These are phyloP conservation scores for Elsinoe ampelina DNA, from an alignment of 2,329 filamentous ascomycete genomes.

Conservation along the genomic window DNA sequence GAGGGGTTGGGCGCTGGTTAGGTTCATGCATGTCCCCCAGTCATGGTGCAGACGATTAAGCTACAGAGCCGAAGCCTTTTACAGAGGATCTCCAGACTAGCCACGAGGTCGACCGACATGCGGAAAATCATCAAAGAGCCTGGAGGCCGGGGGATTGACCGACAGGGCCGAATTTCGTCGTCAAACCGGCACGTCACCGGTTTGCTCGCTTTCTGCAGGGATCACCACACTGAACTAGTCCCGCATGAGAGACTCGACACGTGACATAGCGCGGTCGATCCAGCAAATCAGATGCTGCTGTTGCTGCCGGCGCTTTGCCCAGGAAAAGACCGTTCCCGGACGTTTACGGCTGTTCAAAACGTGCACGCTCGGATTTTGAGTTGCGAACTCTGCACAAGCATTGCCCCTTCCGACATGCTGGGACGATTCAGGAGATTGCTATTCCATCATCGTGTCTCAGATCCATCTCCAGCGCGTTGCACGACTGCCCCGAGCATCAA, in stretches of 20 bases:
- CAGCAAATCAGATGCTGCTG: neutral
- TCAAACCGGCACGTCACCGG: neutral
- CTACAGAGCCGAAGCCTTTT: conserved; percentile 1
- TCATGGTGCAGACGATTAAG: conserved; percentile 6
- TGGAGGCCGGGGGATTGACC: neutral
- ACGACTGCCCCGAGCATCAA: neutral
- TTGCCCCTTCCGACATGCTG: conserved; percentile 10
- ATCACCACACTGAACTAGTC: neutral
- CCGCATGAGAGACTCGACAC: neutral
- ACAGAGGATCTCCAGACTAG: conserved; percentile 7
- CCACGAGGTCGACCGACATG: conserved; percentile 3
- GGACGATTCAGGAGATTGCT: conserved; percentile 12
- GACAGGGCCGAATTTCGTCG: neutral
- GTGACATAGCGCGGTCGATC: neutral
- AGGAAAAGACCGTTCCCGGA: neutral
- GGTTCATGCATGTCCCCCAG: conserved; percentile 11
- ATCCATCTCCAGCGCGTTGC: conserved; percentile 9
- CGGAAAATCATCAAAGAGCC: neutral
- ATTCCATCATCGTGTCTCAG: conserved; percentile 2
- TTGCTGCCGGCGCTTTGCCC: neutral
- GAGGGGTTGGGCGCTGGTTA: neutral
- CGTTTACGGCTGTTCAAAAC: conserved; percentile 8
- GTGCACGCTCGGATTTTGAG: conserved; percentile 7
- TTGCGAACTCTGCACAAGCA: conserved; percentile 9
- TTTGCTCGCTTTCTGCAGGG: neutral